A percentile compares a stretch with the other conserved stretches of the same genome.
phyloP scores from a whole-genome alignment of 202 grass and related monocot species.

The Miscanthus sacchariflorus region DNA sequence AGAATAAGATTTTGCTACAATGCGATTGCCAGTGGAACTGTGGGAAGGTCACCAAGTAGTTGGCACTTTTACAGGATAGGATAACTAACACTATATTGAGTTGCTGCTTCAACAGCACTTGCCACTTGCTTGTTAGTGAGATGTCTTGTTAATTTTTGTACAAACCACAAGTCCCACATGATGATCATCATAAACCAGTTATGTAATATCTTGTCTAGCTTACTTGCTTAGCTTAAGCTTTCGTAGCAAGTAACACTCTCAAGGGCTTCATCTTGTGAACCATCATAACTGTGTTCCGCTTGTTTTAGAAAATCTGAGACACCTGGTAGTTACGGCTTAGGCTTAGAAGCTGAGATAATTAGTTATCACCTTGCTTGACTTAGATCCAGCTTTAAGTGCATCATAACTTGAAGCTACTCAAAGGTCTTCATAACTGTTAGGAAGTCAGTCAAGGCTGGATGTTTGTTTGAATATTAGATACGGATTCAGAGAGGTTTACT shows the following conservation, averaged over 20 bases:
- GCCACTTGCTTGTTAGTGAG: neutral
- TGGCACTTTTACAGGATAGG: neutral
- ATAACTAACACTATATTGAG: neutral
- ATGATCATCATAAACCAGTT: neutral
- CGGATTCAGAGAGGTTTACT: neutral
- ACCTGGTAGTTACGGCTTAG: neutral
- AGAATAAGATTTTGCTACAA: neutral
- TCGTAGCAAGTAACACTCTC: neutral
- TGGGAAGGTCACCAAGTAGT: neutral
- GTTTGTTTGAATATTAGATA: slow-evolving; percentile 10
- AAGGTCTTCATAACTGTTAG: neutral
- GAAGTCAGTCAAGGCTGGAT: neutral
- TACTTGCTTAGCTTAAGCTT: neutral
- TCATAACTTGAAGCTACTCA: neutral
- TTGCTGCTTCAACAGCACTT: neutral
- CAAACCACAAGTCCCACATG: neutral
- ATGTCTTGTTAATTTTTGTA: neutral
- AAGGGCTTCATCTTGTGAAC: neutral
- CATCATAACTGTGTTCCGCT: neutral
- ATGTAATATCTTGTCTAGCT: neutral
- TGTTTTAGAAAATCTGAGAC: neutral
- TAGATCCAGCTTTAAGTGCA: neutral
- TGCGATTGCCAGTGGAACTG: neutral
- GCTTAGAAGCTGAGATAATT: neutral
- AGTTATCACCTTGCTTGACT: neutral